Conservation (phyloP, 1,284 basidiomycete species). For the Boletus smithii region DNA sequence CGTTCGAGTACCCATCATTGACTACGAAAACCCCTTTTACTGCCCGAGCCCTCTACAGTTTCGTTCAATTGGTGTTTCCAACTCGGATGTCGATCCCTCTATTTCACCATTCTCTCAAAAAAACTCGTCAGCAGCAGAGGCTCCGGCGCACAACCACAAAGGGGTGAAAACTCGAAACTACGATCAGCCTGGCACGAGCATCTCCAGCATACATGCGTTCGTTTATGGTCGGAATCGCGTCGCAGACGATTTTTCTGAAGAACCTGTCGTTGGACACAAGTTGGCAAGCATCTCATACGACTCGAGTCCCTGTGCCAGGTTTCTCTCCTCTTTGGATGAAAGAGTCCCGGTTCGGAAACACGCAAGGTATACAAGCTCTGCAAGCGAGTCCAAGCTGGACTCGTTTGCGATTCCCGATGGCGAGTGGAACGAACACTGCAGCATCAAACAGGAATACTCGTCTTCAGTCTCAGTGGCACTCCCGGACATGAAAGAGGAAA, state of each 20-base stretch:
- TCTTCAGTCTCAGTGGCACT: background rate
- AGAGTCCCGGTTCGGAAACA: background rate
- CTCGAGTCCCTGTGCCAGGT: constrained; percentile 3
- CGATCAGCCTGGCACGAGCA: background rate
- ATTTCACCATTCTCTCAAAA: constrained; percentile 4
- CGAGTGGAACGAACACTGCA: background rate
- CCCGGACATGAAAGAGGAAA: background rate
- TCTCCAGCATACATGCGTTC: background rate
- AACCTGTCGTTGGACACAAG: background rate
- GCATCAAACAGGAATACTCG: background rate
- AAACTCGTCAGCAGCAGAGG: background rate
- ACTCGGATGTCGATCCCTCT: background rate
- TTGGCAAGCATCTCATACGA: background rate
- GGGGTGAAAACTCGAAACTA: background rate
- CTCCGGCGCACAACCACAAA: background rate
- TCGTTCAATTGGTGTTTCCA: background rate
- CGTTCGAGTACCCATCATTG: constrained; percentile 5
- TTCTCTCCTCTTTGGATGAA: background rate
- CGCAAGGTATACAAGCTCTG: background rate
- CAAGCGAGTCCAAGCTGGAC: background rate
- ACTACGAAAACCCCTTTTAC: constrained; percentile 19
- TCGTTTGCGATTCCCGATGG: background rate
- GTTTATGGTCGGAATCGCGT: constrained; percentile 1
- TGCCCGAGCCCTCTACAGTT: constrained; percentile 9
- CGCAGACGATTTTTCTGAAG: background rate